These are phyloP conservation scores for Nemania serpens DNA, from an alignment of 2,329 filamentous ascomycete genomes.

Conservation along the genomic window DNA sequence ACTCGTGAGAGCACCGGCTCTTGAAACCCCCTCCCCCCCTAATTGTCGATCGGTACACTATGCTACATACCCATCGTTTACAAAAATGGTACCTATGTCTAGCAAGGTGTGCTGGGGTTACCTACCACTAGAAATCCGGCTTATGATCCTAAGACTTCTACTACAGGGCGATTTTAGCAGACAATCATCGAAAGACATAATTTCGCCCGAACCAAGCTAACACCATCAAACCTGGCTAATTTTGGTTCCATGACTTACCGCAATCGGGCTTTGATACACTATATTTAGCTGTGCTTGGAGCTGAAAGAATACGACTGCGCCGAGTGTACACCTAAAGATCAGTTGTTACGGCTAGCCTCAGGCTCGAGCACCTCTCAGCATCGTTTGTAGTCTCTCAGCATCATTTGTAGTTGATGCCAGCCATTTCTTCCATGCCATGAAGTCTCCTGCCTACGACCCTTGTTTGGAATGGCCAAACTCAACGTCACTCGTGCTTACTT, in stretches of 20 bases:
- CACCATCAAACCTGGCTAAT: constrained; percentile 35
- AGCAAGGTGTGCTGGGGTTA: too few species aligned
- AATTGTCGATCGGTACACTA: too few species aligned
- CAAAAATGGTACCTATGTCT: too few species aligned
- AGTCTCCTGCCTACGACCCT: too few species aligned
- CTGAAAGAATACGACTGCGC: constrained; percentile 39
- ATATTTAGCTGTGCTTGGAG: constrained; percentile 41
- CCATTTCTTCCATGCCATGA: constrained; percentile 39
- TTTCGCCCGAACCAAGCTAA: constrained; percentile 4
- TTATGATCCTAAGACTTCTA: constrained; percentile 12
- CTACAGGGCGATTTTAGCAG: constrained; percentile 7
- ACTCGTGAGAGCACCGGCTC: too few species aligned
- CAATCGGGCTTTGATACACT: constrained; percentile 36
- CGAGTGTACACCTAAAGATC: constrained; percentile 19
- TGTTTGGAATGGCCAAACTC: constrained; percentile 40
- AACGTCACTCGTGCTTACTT: constrained; percentile 42
- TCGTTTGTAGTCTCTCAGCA: constrained; percentile 38
- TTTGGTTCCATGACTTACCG: constrained; percentile 39
- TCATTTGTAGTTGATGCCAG: constrained; percentile 41
- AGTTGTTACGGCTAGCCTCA: constrained; percentile 37
- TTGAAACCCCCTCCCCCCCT: too few species aligned
- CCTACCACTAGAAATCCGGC: background rate
- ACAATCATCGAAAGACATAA: constrained; percentile 7
- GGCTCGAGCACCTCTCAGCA: constrained; percentile 39
- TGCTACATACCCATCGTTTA: too few species aligned